These are phyloP conservation scores for Aquilaria sinensis DNA, from an alignment of 345 rosid genomes.

Conservation along the genomic window DNA sequence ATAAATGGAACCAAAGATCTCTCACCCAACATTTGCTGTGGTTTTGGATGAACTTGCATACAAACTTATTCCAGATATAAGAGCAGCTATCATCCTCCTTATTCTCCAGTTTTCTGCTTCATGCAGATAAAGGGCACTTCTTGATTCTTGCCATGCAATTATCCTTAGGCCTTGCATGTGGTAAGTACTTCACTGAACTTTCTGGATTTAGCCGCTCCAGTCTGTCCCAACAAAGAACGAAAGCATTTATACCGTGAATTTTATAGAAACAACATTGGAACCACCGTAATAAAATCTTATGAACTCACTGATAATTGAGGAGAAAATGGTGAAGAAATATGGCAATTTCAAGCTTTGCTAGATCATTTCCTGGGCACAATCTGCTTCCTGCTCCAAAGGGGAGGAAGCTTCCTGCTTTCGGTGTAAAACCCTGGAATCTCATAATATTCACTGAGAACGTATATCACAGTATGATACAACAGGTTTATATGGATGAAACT, in stretches of 20 bases:
- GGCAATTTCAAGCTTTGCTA: slow-evolving; percentile 76
- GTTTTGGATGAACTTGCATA: too few relatives aligned
- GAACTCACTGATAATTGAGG: slow-evolving; percentile 49
- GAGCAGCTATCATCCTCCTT: too few relatives aligned
- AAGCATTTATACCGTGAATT: not conserved
- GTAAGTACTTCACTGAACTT: slow-evolving; percentile 25
- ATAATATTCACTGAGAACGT: slow-evolving; percentile 1
- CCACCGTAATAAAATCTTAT: not conserved
- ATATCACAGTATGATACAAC: not conserved
- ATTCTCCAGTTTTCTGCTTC: not conserved
- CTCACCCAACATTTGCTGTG: too few relatives aligned
- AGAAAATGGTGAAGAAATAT: slow-evolving; percentile 80
- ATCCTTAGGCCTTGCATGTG: slow-evolving; percentile 58
- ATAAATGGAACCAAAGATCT: too few relatives aligned
- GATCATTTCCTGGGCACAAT: slow-evolving; percentile 87
- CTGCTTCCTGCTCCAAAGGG: slow-evolving; percentile 86
- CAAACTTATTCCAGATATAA: too few relatives aligned
- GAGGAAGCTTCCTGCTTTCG: slow-evolving; percentile 68
- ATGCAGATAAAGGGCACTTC: slow-evolving; percentile 7
- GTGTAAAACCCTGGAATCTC: slow-evolving; percentile 31
- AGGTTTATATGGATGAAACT: not conserved
- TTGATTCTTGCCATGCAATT: slow-evolving; percentile 49
- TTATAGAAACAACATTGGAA: too few relatives aligned
- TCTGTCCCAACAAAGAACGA: slow-evolving; percentile 15
- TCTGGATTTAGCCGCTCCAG: slow-evolving; percentile 39